A percentile compares a stretch with the other conserved stretches of the same genome.
Conservation (phyloP, 73 alveolate species). For the Stentor roeselii region DNA sequence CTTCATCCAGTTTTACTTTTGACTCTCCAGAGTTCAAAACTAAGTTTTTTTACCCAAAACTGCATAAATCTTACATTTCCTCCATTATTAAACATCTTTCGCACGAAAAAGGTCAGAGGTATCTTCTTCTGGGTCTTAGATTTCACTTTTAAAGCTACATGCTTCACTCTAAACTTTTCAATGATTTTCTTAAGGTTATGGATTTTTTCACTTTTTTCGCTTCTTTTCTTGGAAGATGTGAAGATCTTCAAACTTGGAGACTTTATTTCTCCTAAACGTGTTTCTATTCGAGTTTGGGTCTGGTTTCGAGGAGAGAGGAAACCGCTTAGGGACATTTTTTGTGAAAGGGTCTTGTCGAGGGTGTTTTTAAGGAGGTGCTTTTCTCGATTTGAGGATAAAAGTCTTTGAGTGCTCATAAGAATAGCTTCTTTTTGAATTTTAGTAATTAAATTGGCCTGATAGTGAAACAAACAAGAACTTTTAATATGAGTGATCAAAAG, state of each 20-base stretch:
- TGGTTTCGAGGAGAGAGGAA: not conserved
- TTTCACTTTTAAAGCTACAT: too few relatives aligned
- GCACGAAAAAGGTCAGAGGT: too few relatives aligned
- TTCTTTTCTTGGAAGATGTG: not conserved
- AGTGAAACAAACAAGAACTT: not conserved
- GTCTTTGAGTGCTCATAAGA: not conserved
- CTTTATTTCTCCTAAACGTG: not conserved
- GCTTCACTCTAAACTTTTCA: too few relatives aligned
- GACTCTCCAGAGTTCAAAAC: too few relatives aligned
- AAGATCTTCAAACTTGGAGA: not conserved
- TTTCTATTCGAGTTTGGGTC: not conserved
- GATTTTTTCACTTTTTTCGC: too few relatives aligned
- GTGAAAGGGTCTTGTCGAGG: not conserved
- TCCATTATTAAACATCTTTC: too few relatives aligned
- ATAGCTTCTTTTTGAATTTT: not conserved
- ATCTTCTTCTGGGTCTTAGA: too few relatives aligned
- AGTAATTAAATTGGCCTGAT: not conserved
- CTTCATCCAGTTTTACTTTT: too few relatives aligned
- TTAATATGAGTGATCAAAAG: constrained; percentile 1
- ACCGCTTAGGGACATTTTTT: not conserved
- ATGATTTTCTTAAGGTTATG: too few relatives aligned
- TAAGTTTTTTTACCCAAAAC: too few relatives aligned
- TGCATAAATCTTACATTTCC: too few relatives aligned
- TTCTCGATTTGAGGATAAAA: not conserved
- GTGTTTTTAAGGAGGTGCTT: not conserved